Conservation (phyloP, 2,329 filamentous ascomycete species). For the Colletotrichum filicis region DNA sequence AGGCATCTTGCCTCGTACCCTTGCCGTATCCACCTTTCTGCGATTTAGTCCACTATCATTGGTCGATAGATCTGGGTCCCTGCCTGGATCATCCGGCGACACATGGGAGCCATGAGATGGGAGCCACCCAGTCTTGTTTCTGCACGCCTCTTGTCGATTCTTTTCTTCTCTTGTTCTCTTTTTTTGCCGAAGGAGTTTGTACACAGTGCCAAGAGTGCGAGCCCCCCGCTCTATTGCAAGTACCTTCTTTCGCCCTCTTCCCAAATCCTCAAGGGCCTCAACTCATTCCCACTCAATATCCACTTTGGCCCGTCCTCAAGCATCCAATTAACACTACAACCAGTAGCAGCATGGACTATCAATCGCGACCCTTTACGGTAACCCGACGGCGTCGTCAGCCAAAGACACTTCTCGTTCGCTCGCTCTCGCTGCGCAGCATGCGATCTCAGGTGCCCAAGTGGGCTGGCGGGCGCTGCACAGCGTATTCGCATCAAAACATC, state of each 20-base stretch:
- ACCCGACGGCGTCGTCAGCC: slow-evolving; percentile 1
- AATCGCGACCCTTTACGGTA: not conserved
- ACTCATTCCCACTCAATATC: slow-evolving; percentile 4
- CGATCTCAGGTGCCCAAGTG: not conserved
- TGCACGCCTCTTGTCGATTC: slow-evolving; percentile 8
- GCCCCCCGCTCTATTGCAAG: not conserved
- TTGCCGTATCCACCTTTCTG: not conserved
- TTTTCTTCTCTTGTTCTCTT: not conserved
- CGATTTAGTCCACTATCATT: not conserved
- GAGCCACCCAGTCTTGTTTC: slow-evolving; percentile 11
- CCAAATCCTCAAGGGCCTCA: no score
- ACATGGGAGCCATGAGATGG: slow-evolving; percentile 31
- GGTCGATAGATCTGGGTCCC: slow-evolving; percentile 7
- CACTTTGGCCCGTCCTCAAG: slow-evolving; percentile 3
- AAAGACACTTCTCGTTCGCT: not conserved
- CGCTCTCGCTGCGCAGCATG: not conserved
- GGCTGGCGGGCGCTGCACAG: not conserved
- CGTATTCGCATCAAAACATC: not conserved
- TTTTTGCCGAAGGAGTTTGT: not conserved
- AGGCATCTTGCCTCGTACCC: slow-evolving; percentile 15
- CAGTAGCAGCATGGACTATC: not conserved
- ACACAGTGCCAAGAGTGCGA: not conserved
- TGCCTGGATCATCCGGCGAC: slow-evolving; percentile 20
- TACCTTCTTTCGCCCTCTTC: not conserved
- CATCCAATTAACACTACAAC: slow-evolving; percentile 2